A percentile compares a stretch with the other conserved stretches of the same genome.
phyloP scores from a whole-genome alignment of 768 basidiomycete species.

The Collybia sp. region DNA sequence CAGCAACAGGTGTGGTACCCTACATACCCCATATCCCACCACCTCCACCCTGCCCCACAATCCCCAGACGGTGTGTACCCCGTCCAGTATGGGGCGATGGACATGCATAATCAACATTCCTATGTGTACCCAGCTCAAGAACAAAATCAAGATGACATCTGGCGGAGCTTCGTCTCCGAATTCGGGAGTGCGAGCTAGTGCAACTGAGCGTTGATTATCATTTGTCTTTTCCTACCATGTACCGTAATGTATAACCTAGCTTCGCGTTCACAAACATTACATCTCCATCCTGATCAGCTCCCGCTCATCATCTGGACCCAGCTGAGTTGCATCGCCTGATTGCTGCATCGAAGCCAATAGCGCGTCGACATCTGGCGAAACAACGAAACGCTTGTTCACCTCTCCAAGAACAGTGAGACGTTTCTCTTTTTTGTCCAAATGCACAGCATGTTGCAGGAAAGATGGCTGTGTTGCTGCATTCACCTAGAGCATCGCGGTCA shows the following conservation, averaged over 20 bases:
- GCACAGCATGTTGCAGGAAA: conserved; percentile 84
- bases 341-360: conserved; percentile 64
- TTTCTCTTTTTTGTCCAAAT: conserved; percentile 58
- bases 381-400: conserved; percentile 78
- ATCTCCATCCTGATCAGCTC: conserved; percentile 48
- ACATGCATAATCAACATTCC: no score
- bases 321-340: conserved; percentile 30
- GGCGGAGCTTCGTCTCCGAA: conserved; percentile 30
- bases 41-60: not conserved
- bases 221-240: not conserved
- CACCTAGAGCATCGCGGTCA: conserved; percentile 42
- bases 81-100: no score
- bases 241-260: not conserved
- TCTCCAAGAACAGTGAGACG: conserved; percentile 75
- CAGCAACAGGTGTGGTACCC: not conserved
- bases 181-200: conserved; percentile 15
- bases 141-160: conserved; percentile 31
- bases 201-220: not conserved
- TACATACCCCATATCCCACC: not conserved
- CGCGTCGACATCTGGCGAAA: conserved; percentile 78
- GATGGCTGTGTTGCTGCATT: conserved; percentile 79
- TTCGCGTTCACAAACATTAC: not conserved
- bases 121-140: conserved; percentile 6
- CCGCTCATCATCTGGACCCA: conserved; percentile 34
- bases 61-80: not conserved